These are phyloP conservation scores for Kwoniella pini DNA, from an alignment of 768 basidiomycete species.

Conservation along the genomic window DNA sequence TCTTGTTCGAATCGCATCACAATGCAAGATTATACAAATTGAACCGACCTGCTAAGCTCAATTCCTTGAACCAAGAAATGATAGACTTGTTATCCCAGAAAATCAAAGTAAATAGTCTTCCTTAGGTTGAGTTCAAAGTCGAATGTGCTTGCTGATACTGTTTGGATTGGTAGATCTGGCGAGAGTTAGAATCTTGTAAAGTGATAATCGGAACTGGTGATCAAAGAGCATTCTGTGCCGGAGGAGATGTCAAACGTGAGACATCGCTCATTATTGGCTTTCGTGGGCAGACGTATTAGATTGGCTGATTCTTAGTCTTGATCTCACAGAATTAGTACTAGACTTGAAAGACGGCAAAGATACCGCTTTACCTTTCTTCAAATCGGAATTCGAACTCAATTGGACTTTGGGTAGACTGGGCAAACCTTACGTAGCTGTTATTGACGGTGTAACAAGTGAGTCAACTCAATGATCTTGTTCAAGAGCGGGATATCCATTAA, in stretches of 20 bases:
- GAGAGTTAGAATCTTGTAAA: slow-evolving; percentile 42
- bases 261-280: slow-evolving; percentile 25
- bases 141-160: neutral
- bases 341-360: slow-evolving; percentile 40
- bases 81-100: slow-evolving; percentile 68
- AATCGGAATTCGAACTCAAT: slow-evolving; percentile 65
- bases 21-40: slow-evolving; percentile 67
- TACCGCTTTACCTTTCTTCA: slow-evolving; percentile 72
- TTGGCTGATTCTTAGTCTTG: no score
- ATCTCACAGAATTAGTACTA: slow-evolving; percentile 40
- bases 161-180: slow-evolving; percentile 33
- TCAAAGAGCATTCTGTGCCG: slow-evolving; percentile 84
- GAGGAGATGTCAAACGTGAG: slow-evolving; percentile 89
- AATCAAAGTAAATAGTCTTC: slow-evolving; percentile 72
- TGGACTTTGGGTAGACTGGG: slow-evolving; percentile 60
- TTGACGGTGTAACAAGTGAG: slow-evolving; percentile 90
- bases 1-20: slow-evolving; percentile 41
- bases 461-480: slow-evolving; percentile 31
- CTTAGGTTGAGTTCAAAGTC: neutral
- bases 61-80: slow-evolving; percentile 80
- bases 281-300: no score
- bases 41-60: slow-evolving; percentile 76
- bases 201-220: slow-evolving; percentile 50
- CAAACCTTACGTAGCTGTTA: slow-evolving; percentile 87
- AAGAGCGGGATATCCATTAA: neutral